Base-by-base conservation (phyloP, 352 stramenopile genomes). In the Phytophthora cactorum region DNA sequence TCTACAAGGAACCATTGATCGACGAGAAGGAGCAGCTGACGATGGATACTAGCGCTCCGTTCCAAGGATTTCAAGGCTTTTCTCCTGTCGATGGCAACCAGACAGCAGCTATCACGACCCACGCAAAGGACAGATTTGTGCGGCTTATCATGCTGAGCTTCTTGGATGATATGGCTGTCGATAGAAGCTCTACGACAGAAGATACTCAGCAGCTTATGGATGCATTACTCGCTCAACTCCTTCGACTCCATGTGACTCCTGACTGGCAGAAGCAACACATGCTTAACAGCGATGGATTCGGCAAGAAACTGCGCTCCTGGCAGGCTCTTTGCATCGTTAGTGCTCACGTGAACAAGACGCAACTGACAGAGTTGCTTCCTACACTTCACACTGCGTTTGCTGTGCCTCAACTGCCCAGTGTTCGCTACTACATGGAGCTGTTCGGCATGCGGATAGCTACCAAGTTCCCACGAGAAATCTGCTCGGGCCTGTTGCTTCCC, bases 351-450 rank as follows among this genome's bases (percentile, higher is more conserved):
- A 70, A 56, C 7, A 58, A 66, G 22, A 68, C 74, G 10, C 55
- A 65, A 25, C 39, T 79, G 12, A 59, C 52, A n/a, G 14, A 61
- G 15, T 22, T 77, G 15, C 56, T 79, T 0, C 53, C 66, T 3
- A 66, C 74, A 1, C 68, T 96, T 10, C 79, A 75, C 69, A 75
- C 68, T n/a, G 71, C 79, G 1, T 90, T 93, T 49, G 69, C 72
- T 12, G 70, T 79, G 2, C 83, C 82, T n/a, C 82, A 94, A 39
- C 52, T 96, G 12, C 78, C 82, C 3, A 75, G 74, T 27, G 81
- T 94, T 38, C 83, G 88, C 0, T 92, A 89, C 63, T 96, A 92
- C 74, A 90, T 93, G 72, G 88, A 96, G 59, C 66, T 94, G 12
- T 85, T 94, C n/a, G 74, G 68, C 14, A 96, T 96, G 83, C 84